Base-by-base conservation (phyloP, 768 basidiomycete genomes). In the Russula abietina region DNA sequence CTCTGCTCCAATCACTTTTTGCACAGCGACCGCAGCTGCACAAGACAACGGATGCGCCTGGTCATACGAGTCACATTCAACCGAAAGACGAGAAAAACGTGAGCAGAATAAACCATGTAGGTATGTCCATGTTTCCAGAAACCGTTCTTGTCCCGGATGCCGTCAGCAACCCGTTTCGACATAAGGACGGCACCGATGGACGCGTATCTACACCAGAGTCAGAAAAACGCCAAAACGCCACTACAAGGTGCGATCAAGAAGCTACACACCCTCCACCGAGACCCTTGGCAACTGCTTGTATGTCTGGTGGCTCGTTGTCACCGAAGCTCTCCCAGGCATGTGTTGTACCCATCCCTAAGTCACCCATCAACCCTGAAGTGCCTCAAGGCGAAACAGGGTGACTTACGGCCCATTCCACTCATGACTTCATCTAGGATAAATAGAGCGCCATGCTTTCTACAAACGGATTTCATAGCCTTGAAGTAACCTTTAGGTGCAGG, bases 341-440 rank as follows among this genome's bases (percentile, higher is more conserved):
- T 49, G 91, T 70, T 9, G 88, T 90, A 3, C 93, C 93, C 85
- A 93, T 90, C 32, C 91, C 89, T 91, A 48, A 19, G 24, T 53
- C 57, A n/a, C 24, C 56, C 30, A 39, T 33, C 43, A 39, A 16
- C 43, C 9, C 36, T 30, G 43, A 54, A 38, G 26, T 56, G 36
- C 54, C 50, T 38, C 55, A 50, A 53, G 62, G 56, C 30, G 28
- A 39, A 50, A 41, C 36, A 38, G 14, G 36, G 57, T 38, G 43
- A 79, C 88, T 74, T 71, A 88, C 91, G 84, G 61, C 92, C 91
- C 88, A 93, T 92, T 49, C 91, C 91, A 70, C 86, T 85, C 92
- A 95, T 93, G 51, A 93, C 89, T 74, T 95, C 93, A 69, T 96
- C 93, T 39, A 93, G 80, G 46, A 94, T 91, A 72, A 93, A 87